Base-by-base conservation (phyloP, 257 asterid species). In the Petunia axillaris region DNA sequence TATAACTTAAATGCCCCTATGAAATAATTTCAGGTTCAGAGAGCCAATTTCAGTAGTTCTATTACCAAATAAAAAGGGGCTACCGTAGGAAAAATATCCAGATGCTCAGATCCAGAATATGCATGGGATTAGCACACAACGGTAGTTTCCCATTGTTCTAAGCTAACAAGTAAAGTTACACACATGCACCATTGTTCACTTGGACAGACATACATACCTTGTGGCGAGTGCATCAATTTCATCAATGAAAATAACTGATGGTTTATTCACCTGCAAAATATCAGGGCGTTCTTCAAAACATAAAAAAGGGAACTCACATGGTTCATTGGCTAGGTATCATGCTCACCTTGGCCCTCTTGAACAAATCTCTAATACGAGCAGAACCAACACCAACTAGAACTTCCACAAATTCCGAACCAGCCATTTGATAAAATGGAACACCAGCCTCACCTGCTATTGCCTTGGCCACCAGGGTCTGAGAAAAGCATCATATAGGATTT, bases 361-460 rank as follows among this genome's bases (percentile, higher is more conserved):
- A 96, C 78, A 96, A 88, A 88, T 96, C 99, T 88, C 99, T 88
- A 85, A 96, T 89, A 80, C 98, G 98, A 85, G 99, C 99, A 84
- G 99, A 89, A 83, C 99, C 99, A 75, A 96, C 99, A 83, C 99
- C 99, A 83, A 96, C 99, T 85, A 96, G 82, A 66, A 96, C 97
- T 89, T 96, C 99, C 78, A 91, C 97, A 75, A 96, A 96, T 87
- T 96, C 99, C 5, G 99, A 96, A 80, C 98, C 99, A 75, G 98
- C 99, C 99, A 96, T 96, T 88, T 96, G 97, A 84, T 92, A 96
- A 88, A 96, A 96, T 50, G 99, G 99, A 89, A 96, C 99, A 78
- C 97, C 97, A 25, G 99, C 99, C 90, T 96, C 99, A 82, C 99
- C 99, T 66, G 99, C 99, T 86, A 96, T 96, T 82, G 99, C 99